Percentiles rank a stretch among this genome's conserved stretches.
Evolutionary conservation across 345 rosid genomes (phyloP).

Genomic region (Alliaria petiolata): DNA sequence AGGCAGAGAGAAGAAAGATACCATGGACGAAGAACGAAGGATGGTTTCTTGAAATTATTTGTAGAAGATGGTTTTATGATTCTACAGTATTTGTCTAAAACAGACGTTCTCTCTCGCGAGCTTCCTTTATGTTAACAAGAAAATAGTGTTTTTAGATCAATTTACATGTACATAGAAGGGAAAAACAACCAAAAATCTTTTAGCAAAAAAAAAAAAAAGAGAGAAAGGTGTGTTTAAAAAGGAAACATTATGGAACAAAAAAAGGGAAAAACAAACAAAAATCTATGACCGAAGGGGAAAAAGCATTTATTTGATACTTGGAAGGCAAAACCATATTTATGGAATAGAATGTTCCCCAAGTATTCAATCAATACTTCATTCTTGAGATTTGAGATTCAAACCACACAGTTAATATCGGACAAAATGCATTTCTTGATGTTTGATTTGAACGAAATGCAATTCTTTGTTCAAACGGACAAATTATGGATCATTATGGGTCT

Average conservation of each 20-base stretch:
- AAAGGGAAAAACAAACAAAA: not conserved
- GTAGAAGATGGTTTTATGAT: not conserved
- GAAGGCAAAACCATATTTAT: constrained; percentile 9
- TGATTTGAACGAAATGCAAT: not conserved
- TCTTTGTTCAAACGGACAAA: not conserved
- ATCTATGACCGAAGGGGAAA: not conserved
- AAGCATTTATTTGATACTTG: constrained; percentile 15
- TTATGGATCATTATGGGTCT: too few relatives aligned
- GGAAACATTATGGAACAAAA: not conserved
- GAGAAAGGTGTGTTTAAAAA: not conserved
- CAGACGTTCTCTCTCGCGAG: not conserved
- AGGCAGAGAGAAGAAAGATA: not conserved
- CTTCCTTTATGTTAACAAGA: not conserved
- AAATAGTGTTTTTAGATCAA: not conserved
- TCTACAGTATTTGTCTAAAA: not conserved
- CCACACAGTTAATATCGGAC: too few relatives aligned
- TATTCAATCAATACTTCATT: not conserved
- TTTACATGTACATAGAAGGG: too few relatives aligned
- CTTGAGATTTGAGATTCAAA: not conserved
- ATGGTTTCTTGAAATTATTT: not conserved
- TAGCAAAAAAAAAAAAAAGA: not conserved
- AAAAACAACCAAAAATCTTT: too few relatives aligned
- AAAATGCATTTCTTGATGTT: too few relatives aligned
- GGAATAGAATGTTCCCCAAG: constrained; percentile 20
- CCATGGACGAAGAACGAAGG: constrained; percentile 2